These are phyloP conservation scores for Rhynchospora pubera DNA, from an alignment of 176 grass and related monocot species.

Conservation along the genomic window DNA sequence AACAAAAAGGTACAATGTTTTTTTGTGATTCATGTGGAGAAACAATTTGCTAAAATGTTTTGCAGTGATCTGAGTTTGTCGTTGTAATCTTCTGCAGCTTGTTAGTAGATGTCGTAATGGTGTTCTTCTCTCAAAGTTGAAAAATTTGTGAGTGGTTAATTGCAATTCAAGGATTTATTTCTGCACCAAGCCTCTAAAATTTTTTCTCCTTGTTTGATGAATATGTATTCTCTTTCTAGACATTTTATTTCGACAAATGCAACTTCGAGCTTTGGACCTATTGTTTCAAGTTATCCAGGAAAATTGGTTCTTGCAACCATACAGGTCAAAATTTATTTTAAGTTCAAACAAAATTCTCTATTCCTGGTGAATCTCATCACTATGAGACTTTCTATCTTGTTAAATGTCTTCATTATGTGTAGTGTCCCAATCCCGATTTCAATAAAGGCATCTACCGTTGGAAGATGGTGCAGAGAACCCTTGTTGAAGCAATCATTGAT, in stretches of 20 bases:
- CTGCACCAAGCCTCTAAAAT: neutral
- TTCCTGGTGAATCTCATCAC: neutral
- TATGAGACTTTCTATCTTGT: neutral
- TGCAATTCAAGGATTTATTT: slow-evolving; percentile 9
- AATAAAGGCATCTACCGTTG: slow-evolving; percentile 64
- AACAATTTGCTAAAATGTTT: neutral
- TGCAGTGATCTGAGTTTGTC: neutral
- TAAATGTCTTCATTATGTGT: slow-evolving; percentile 18
- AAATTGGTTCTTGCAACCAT: slow-evolving; percentile 54
- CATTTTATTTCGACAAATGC: slow-evolving; percentile 90
- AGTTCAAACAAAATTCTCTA: neutral
- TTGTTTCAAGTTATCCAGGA: slow-evolving; percentile 86
- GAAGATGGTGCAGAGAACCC: slow-evolving; percentile 72
- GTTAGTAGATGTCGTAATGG: slow-evolving; percentile 59
- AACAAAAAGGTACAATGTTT: slow-evolving; percentile 56
- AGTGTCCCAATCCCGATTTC: slow-evolving; percentile 93
- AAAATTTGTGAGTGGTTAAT: slow-evolving; percentile 61
- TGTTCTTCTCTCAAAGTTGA: slow-evolving; percentile 38
- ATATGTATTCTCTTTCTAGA: slow-evolving; percentile 27
- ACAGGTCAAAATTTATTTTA: slow-evolving; percentile 51
- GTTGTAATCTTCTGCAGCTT: slow-evolving; percentile 49
- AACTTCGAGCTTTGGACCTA: slow-evolving; percentile 77
- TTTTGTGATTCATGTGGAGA: neutral
- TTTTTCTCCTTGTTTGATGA: slow-evolving; percentile 21
- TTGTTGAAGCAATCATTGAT: slow-evolving; percentile 72